A percentile compares a stretch with the other conserved stretches of the same genome.
Conservation (phyloP, 1,284 basidiomycete genomes). For the Ustilago nuda region DNA sequence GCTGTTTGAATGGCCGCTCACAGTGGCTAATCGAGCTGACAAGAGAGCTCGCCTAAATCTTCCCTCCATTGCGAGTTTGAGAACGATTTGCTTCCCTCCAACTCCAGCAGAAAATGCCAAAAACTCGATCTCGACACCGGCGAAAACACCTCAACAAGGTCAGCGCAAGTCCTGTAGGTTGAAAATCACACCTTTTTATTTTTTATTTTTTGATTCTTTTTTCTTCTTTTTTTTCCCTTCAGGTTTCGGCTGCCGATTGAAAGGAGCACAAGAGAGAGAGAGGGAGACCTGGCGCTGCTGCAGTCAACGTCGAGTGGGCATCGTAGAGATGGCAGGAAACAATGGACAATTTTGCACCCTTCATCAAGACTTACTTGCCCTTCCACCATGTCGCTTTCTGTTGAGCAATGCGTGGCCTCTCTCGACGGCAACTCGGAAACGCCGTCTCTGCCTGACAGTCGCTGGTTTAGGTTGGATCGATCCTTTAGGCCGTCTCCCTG, state of each 20-base stretch:
- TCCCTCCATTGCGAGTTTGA: no score
- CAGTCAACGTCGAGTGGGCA: no score
- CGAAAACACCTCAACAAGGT: background rate
- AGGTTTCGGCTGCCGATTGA: background rate
- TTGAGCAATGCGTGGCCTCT: background rate
- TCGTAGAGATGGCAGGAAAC: background rate
- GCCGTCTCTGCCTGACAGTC: background rate
- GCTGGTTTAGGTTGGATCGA: background rate
- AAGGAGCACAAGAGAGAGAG: no score
- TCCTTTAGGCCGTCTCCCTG: background rate
- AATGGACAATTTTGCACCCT: background rate
- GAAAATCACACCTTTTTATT: conserved; percentile 1
- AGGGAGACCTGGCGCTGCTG: no score
- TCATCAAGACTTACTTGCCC: background rate
- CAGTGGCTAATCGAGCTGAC: conserved; percentile 3
- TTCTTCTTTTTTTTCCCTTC: background rate
- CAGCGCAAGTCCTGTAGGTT: background rate
- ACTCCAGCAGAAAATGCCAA: background rate
- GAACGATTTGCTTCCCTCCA: no score
- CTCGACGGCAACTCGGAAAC: background rate
- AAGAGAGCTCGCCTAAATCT: background rate
- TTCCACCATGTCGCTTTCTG: background rate
- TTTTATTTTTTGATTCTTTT: no score
- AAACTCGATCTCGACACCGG: background rate
- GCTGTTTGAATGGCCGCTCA: background rate